A percentile compares a stretch with the other conserved stretches of the same genome.
phyloP scores from a whole-genome alignment of 257 asterid species.

The Solanum appendiculatum region DNA sequence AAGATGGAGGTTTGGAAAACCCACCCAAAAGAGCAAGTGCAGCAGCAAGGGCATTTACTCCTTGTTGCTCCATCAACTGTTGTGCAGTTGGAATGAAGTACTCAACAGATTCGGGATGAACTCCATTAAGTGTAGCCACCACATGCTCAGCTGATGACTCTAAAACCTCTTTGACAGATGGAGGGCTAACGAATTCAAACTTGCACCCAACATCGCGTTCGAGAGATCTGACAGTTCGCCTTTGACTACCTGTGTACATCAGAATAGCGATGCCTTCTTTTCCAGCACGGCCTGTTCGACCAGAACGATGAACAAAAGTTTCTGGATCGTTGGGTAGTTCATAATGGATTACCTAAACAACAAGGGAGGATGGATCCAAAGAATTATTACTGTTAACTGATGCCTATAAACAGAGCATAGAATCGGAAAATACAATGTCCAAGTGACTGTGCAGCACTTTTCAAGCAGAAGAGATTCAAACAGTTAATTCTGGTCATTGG shows the following conservation, averaged over 20 bases:
- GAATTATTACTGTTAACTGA: neutral
- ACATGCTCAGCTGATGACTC: slow-evolving; percentile 10
- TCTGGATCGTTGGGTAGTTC: slow-evolving; percentile 97
- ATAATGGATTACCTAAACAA: slow-evolving; percentile 70
- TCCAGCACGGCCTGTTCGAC: slow-evolving; percentile 79
- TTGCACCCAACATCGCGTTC: slow-evolving; percentile 10
- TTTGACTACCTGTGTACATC: slow-evolving; percentile 9
- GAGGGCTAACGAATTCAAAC: slow-evolving; percentile 7
- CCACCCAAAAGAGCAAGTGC: slow-evolving; percentile 49
- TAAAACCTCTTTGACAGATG: slow-evolving; percentile 10
- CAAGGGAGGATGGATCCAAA: neutral
- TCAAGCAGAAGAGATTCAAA: neutral
- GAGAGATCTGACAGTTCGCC: slow-evolving; percentile 10
- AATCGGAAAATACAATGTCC: neutral
- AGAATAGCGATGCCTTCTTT: slow-evolving; percentile 9
- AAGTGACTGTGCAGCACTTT: neutral
- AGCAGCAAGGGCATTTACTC: slow-evolving; percentile 38
- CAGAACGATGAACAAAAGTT: slow-evolving; percentile 96
- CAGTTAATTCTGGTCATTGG: neutral
- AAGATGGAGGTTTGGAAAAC: slow-evolving; percentile 39
- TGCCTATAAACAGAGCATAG: neutral
- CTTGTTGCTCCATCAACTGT: slow-evolving; percentile 30
- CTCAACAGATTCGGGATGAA: slow-evolving; percentile 35
- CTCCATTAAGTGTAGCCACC: slow-evolving; percentile 19
- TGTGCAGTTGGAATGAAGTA: slow-evolving; percentile 39